Base-by-base conservation (phyloP, 306 rosid species). In the Fragaria iinumae region DNA sequence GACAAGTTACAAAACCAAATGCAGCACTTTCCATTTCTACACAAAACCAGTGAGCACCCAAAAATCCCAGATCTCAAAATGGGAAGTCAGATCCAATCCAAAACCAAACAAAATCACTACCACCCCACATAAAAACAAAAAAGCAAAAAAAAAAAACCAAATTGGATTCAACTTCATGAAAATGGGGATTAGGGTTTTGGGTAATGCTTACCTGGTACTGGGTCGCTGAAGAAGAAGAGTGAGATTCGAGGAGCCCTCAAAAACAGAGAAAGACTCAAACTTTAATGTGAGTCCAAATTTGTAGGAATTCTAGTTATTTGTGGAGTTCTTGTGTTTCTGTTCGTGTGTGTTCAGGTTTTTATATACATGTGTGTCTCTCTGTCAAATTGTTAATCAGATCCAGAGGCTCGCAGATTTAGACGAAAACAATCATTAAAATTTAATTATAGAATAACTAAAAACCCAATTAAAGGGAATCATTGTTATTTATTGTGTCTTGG, bases 171-270 rank as follows among this genome's bases (percentile, higher is more conserved):
- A 80, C 82, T 76, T 49, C 8, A 44, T 34, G 36, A 47, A 66
- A 14, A 52, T 36, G 76, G 68, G 73, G 69, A 75, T 73, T 85
- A 84, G 95, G 93, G 93, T 82, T 90, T 94, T 85, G 72, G 80
- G 75, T 23, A 60, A 67, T 47, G 72, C 82, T 50, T 73, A 83
- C 84, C 84, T 11, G 32, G 75, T 79, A 71, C 49, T n/a, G 83
- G 77, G 76, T 67, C 47, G 81, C 67, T 73, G 75, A 57, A 77
- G 83, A 49, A 49, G n/a, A 44, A 16, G 55, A 76, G 76, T 77
- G 89, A 81, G 89, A 90, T 89, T 88, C 77, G 80, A 81, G 50
- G 48, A 81, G 65, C 83, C 78, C 78, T 63, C 56, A 57, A 71
- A 36, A 50, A 44, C 60, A 41, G 29, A 39, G 67, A 70, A 75